These are phyloP conservation scores for Boletus vermiculosoides DNA, from an alignment of 768 basidiomycete species.

Conservation along the genomic window DNA sequence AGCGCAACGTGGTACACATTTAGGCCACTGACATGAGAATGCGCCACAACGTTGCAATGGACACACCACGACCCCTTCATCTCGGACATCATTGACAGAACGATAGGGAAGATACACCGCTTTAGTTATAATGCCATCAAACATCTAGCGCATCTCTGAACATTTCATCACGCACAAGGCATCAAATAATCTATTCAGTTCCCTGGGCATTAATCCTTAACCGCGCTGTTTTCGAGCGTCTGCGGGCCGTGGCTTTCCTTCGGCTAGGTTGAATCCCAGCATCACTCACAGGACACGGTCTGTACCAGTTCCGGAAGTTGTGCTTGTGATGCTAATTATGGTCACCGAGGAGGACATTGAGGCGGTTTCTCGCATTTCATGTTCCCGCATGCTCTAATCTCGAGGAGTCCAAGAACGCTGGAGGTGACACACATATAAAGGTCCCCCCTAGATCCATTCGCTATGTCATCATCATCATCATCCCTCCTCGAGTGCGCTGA, in stretches of 20 bases:
- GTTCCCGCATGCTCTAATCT: conserved; percentile 20
- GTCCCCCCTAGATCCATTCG: conserved; percentile 1
- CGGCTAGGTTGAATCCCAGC: conserved; percentile 24
- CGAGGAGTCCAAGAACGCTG: conserved; percentile 7
- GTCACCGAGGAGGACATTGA: conserved; percentile 19
- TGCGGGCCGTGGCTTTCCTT: conserved; percentile 23
- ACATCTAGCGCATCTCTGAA: conserved; percentile 3
- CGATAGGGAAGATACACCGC: conserved; percentile 4
- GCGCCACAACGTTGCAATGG: conserved; percentile 16
- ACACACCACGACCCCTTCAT: conserved; percentile 17
- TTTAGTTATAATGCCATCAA: conserved; percentile 15
- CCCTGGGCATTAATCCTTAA: conserved; percentile 11
- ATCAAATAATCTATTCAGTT: conserved; percentile 14
- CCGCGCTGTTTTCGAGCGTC: conserved; percentile 18
- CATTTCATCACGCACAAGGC: conserved; percentile 14
- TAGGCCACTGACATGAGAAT: conserved; percentile 25
- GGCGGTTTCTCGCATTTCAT: conserved; percentile 18
- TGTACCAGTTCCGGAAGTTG: conserved; percentile 17
- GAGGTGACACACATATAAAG: conserved; percentile 23
- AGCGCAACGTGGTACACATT: conserved; percentile 17
- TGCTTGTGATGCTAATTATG: conserved; percentile 24
- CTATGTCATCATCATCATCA: conserved; percentile 17
- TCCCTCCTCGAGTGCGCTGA: conserved; percentile 7
- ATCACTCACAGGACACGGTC: conserved; percentile 18
- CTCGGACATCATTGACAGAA: conserved; percentile 4